Evolutionary conservation across 148 eudicot species (phyloP).

Genomic region (Rhododendron ovatum): DNA sequence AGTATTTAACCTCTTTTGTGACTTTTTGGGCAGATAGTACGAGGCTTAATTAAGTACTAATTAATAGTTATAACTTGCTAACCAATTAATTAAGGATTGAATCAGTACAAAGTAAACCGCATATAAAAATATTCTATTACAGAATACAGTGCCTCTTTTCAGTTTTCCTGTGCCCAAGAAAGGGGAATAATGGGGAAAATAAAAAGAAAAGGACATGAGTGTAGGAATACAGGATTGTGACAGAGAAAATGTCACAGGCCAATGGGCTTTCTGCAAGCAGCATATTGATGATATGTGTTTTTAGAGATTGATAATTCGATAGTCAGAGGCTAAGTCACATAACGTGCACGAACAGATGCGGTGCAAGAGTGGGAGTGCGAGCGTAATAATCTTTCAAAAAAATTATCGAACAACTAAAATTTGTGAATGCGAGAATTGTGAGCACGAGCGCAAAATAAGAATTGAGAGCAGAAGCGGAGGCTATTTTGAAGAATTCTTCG

Average conservation of each 20-base stretch:
- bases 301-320: too few relatives aligned
- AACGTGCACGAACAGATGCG: too few relatives aligned
- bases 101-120: not conserved
- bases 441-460: too few relatives aligned
- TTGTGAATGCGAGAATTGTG: too few relatives aligned
- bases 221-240: not conserved
- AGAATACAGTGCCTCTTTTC: constrained; percentile 17
- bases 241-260: not conserved
- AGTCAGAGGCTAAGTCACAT: too few relatives aligned
- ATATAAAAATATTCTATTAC: not conserved
- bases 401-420: too few relatives aligned
- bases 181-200: not conserved
- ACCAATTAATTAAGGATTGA: not conserved
- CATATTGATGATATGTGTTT: too few relatives aligned
- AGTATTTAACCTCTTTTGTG: not conserved
- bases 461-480: too few relatives aligned
- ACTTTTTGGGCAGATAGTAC: constrained; percentile 29
- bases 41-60: constrained; percentile 25
- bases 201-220: constrained; percentile 5
- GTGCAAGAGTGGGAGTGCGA: too few relatives aligned
- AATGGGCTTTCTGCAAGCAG: not conserved
- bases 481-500: too few relatives aligned
- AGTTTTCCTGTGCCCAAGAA: constrained; percentile 10
- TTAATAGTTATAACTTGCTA: constrained; percentile 9
- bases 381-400: too few relatives aligned